phyloP scores from a whole-genome alignment of 208 protist genomes.

The Leishmania tropica region DNA sequence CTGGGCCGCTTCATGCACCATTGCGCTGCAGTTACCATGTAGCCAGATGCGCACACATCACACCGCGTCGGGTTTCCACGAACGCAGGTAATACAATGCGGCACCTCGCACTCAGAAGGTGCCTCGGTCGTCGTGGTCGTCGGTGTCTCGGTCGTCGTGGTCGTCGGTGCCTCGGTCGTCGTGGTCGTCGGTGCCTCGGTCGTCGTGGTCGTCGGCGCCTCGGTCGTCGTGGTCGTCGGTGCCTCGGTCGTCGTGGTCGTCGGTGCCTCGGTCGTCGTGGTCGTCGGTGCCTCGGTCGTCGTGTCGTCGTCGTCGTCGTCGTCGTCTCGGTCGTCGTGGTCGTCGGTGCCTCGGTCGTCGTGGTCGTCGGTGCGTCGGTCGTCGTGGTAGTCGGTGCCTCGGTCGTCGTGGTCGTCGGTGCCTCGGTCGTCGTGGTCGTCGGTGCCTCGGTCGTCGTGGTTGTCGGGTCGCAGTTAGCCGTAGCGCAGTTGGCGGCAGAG shows the following conservation, averaged over 20 bases:
- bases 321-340: background rate
- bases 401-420: background rate
- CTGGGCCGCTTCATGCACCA: background rate
- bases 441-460: background rate
- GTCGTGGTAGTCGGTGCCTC: background rate
- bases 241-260: background rate
- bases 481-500: slow-evolving; percentile 2
- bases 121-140: background rate
- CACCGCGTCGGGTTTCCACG: background rate
- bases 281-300: background rate
- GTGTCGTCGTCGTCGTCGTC: background rate
- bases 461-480: background rate
- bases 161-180: background rate
- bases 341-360: background rate
- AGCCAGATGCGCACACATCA: background rate
- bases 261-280: background rate
- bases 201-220: background rate
- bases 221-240: background rate
- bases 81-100: background rate
- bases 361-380: background rate
- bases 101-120: slow-evolving; percentile 1
- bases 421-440: background rate
- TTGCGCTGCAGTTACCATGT: background rate
- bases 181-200: background rate
- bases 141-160: background rate